phyloP scores from a whole-genome alignment of 768 basidiomycete species.

The Imleria badia region DNA sequence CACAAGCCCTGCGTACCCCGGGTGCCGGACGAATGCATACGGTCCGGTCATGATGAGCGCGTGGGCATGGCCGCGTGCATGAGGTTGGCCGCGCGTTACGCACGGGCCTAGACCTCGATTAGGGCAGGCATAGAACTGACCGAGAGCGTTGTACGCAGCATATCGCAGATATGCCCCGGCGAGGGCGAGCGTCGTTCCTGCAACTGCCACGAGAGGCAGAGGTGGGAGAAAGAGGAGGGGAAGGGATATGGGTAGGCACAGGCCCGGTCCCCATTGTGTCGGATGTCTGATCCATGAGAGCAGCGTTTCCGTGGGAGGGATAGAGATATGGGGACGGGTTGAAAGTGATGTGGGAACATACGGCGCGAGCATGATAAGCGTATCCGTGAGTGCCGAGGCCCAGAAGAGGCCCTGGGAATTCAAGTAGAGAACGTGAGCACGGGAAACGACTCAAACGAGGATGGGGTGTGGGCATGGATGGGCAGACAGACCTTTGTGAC shows the following conservation, averaged over 20 bases:
- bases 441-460: too few relatives aligned
- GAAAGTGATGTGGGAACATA: not conserved
- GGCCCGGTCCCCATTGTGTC: not conserved
- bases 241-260: not conserved
- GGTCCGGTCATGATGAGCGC: slow-evolving; percentile 30
- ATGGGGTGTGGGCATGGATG: too few relatives aligned
- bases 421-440: not conserved
- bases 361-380: slow-evolving; percentile 6
- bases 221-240: not conserved
- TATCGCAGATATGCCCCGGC: slow-evolving; percentile 43
- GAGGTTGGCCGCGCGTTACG: not conserved
- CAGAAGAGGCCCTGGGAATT: slow-evolving; percentile 17
- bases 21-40: slow-evolving; percentile 30
- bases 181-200: slow-evolving; percentile 39
- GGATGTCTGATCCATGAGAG: slow-evolving; percentile 1
- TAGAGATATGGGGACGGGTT: not conserved
- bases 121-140: slow-evolving; percentile 22
- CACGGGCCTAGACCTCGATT: slow-evolving; percentile 6
- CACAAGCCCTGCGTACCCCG: slow-evolving; percentile 35
- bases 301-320: not conserved
- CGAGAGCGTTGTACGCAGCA: slow-evolving; percentile 27
- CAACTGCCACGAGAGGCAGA: slow-evolving; percentile 15
- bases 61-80: slow-evolving; percentile 10
- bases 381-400: slow-evolving; percentile 10
- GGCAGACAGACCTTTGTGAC: slow-evolving; percentile 18